Percentiles rank a stretch among this genome's conserved stretches.
phyloP scores from a whole-genome alignment of 208 protist species.

The Acanthamoeba quina region DNA sequence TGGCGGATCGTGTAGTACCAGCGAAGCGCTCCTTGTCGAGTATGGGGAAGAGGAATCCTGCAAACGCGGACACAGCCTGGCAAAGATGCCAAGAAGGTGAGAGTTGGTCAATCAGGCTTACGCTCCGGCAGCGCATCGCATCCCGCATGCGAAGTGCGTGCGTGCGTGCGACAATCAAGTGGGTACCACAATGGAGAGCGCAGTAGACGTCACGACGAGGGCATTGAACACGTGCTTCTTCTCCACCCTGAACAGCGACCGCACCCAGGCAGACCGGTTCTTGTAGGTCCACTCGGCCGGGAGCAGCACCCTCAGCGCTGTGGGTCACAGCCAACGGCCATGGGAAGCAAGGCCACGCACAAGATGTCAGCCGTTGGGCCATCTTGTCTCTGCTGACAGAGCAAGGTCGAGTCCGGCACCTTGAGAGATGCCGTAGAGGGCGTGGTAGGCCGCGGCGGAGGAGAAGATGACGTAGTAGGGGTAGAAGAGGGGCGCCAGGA shows the following conservation, averaged over 20 bases:
- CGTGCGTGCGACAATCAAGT: neutral
- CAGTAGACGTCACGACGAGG: neutral
- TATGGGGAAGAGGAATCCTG: neutral
- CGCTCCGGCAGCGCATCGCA: neutral
- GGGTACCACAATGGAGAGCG: neutral
- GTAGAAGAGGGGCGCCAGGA: neutral
- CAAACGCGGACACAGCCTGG: neutral
- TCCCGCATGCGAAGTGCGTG: neutral
- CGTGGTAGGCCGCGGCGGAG: neutral
- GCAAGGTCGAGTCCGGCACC: neutral
- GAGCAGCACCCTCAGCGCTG: neutral
- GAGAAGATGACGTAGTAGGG: neutral
- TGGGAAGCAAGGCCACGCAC: neutral
- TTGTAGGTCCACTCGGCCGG: constrained; percentile 10
- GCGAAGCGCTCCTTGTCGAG: neutral
- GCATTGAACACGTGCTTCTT: neutral
- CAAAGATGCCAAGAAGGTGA: neutral
- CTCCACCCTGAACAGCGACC: constrained; percentile 11
- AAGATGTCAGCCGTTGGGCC: neutral
- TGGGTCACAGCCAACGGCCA: neutral
- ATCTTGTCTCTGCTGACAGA: neutral
- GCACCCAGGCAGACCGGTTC: neutral
- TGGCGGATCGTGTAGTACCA: neutral
- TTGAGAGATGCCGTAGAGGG: constrained; percentile 4
- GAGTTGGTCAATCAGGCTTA: no score